Evolutionary conservation across 768 basidiomycete genomes (phyloP).

Genomic region (Russula olivacea): DNA sequence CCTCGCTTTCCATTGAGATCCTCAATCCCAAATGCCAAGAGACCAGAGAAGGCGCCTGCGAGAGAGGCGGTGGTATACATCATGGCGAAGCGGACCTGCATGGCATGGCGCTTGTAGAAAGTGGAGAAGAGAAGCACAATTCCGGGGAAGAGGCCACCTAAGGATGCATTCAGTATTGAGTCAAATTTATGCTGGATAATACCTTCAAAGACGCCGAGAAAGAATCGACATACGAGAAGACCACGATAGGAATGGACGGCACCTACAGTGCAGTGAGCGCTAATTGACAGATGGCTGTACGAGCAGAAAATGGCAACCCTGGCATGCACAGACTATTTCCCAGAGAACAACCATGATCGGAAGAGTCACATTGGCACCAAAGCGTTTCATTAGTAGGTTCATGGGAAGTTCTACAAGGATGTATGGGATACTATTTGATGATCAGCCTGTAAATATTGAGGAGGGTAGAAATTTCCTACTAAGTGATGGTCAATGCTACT

Average conservation of each 20-base stretch:
- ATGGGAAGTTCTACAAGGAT: constrained; percentile 28
- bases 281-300: not conserved
- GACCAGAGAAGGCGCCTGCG: constrained; percentile 57
- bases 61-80: constrained; percentile 44
- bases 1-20: constrained; percentile 50
- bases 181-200: constrained; percentile 15
- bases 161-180: not conserved
- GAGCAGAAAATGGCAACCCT: constrained; percentile 40
- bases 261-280: constrained; percentile 30
- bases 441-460: constrained; percentile 19
- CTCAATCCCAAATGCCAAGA: constrained; percentile 56
- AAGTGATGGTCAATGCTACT: constrained; percentile 21
- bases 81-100: constrained; percentile 34
- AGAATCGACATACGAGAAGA: constrained; percentile 44
- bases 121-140: constrained; percentile 28
- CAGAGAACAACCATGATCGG: constrained; percentile 59
- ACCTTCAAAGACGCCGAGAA: constrained; percentile 56
- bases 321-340: constrained; percentile 58
- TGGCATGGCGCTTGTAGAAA: constrained; percentile 30
- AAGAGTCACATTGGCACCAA: constrained; percentile 54
- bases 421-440: constrained; percentile 27
- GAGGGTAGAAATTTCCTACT: constrained; percentile 2
- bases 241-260: constrained; percentile 47
- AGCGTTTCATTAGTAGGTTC: constrained; percentile 33
- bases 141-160: constrained; percentile 43